Evolutionary conservation across 225 moss, liverwort and hornwort genomes (phyloP), one percentile per base, ranked within the genome.

Genomic region (Antitrichia curtipendula): DNA sequence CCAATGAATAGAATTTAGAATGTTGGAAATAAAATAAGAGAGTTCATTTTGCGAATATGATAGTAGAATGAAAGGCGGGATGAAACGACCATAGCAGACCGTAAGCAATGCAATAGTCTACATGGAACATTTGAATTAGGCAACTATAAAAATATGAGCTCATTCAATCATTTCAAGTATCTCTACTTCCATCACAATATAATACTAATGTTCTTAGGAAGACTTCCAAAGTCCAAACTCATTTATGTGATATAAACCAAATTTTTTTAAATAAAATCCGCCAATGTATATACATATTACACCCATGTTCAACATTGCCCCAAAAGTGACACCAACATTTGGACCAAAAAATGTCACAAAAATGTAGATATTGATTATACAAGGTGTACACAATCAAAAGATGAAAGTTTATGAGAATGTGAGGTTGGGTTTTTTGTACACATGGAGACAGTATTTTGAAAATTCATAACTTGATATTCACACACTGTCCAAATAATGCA

Each of bases 141-240:
- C n/a, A n/a, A 0, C n/a, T 66, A n/a, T n/a, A 21, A 66, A n/a
- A 36, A 64, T 66, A 3, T 66, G 4, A 66, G 22, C 6, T n/a
- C 20, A 12, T 65, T 66, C 12, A n/a, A n/a, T 66, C 12, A 66
- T 66, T 66, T 66, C 12, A 66, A n/a, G 12, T 21, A 65, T n/a
- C 6, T n/a, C 0, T 21, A 65, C n/a, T 20, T 1, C 11, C 21
- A 66, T n/a, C 21, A n/a, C 0, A 18, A 2, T 12, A 65, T 11
- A 65, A 65, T 21, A 4, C 11, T 65, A 6, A 65, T 11, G 0
- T 36, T 0, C 1, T n/a, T n/a, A 3, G n/a, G 6, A 2, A 36
- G 10, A 36, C 8, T 6, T 6, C 2, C 6, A n/a, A 11, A n/a
- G 8, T 45, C 2, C 3, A n/a, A 11, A n/a, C 3, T 66, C n/a